These are phyloP conservation scores for Collybiopsis luxurians DNA, from an alignment of 768 basidiomycete species.

Conservation along the genomic window DNA sequence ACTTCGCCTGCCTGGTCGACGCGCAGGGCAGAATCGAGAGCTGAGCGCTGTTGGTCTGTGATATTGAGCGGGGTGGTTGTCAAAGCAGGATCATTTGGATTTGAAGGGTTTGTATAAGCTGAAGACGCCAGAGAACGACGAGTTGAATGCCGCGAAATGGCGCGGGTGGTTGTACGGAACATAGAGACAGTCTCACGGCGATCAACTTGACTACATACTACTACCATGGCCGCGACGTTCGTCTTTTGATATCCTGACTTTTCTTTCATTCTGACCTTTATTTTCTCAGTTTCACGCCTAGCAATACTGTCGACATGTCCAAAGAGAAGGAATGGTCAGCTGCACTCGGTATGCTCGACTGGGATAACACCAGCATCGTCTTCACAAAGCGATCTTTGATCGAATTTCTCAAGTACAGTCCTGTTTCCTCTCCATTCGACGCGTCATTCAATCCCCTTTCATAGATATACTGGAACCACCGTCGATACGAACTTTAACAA, in stretches of 20 bases:
- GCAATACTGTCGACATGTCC: conserved; percentile 51
- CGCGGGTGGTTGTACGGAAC: neutral
- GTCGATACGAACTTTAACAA: conserved; percentile 75
- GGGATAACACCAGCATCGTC: neutral
- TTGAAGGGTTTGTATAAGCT: conserved; percentile 43
- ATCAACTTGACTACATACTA: neutral
- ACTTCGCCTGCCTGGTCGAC: conserved; percentile 97
- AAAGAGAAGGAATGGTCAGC: conserved; percentile 75
- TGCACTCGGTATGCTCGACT: conserved; percentile 50
- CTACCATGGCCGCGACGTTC: conserved; percentile 41
- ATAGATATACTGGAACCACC: conserved; percentile 71
- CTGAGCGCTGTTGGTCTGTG: conserved; percentile 42
- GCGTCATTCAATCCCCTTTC: conserved; percentile 8
- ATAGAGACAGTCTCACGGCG: neutral
- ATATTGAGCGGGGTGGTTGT: conserved; percentile 56
- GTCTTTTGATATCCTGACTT: conserved; percentile 12
- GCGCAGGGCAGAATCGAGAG: conserved; percentile 68
- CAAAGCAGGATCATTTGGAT: conserved; percentile 35
- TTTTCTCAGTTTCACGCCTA: conserved; percentile 53
- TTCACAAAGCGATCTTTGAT: conserved; percentile 73
- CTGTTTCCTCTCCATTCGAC: conserved; percentile 16
- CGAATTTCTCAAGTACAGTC: conserved; percentile 68
- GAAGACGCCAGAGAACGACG: conserved; percentile 34
- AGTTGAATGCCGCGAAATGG: neutral
- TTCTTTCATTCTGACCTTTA: neutral